Percentiles rank a stretch among this genome's conserved stretches.
Conservation (phyloP, 2,329 filamentous ascomycete species). For the Cadophora luteo-olivacea region DNA sequence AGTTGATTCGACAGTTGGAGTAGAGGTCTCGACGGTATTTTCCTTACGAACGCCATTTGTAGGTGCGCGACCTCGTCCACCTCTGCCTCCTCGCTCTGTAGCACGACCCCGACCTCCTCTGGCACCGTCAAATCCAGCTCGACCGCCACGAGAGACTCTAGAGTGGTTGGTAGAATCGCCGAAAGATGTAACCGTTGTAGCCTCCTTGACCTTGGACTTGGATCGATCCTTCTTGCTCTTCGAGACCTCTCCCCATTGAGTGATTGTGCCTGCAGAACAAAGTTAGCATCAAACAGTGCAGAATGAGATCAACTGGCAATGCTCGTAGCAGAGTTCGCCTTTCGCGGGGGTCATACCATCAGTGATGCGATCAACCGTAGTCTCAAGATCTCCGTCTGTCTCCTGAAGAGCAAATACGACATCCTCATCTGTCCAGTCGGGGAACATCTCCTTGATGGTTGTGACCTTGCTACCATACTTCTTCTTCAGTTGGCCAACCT, state of each 20-base stretch:
- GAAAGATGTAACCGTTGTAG: slow-evolving; percentile 54
- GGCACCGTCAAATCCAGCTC: slow-evolving; percentile 62
- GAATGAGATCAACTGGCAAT: background rate
- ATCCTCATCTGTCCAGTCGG: slow-evolving; percentile 94
- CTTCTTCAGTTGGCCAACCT: slow-evolving; percentile 91
- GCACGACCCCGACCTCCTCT: slow-evolving; percentile 67
- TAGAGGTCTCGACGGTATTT: slow-evolving; percentile 59
- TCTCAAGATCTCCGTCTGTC: slow-evolving; percentile 78
- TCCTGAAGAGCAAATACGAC: slow-evolving; percentile 93
- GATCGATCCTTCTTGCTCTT: slow-evolving; percentile 78
- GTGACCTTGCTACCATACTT: slow-evolving; percentile 81
- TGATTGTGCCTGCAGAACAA: slow-evolving; percentile 67
- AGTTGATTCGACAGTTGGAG: slow-evolving; percentile 73
- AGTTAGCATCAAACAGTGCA: slow-evolving; percentile 22
- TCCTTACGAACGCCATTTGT: slow-evolving; percentile 71
- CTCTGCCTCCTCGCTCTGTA: slow-evolving; percentile 63
- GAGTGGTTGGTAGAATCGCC: slow-evolving; percentile 54
- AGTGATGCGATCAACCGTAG: slow-evolving; percentile 78
- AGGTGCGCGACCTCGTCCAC: slow-evolving; percentile 61
- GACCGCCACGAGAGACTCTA: slow-evolving; percentile 65
- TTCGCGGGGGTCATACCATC: slow-evolving; percentile 63
- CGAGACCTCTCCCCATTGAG: slow-evolving; percentile 85
- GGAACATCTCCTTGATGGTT: slow-evolving; percentile 90
- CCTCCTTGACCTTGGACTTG: slow-evolving; percentile 72
- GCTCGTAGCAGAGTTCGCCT: background rate